phyloP scores from a whole-genome alignment of 2,329 filamentous ascomycete genomes.

The Cytospora schulzeri region DNA sequence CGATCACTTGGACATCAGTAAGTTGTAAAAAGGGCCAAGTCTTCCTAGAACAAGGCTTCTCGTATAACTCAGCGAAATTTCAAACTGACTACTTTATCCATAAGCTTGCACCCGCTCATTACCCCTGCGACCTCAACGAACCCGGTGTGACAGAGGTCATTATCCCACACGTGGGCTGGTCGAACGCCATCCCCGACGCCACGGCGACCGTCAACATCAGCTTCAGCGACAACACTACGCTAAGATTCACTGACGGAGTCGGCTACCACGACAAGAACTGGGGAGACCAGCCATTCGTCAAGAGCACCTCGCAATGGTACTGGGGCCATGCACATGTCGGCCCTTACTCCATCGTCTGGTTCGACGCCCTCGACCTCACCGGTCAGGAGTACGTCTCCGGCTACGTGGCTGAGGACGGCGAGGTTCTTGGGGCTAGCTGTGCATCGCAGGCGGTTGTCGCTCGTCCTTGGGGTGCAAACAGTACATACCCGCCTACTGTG shows the following conservation, averaged over 20 bases:
- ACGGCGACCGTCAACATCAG: slow-evolving; percentile 11
- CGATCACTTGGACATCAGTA: slow-evolving; percentile 20
- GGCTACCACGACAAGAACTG: slow-evolving; percentile 53
- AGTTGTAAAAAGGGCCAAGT: not conserved
- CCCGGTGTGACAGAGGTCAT: slow-evolving; percentile 6
- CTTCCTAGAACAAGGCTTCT: not conserved
- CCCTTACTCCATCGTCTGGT: slow-evolving; percentile 47
- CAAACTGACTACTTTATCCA: not conserved
- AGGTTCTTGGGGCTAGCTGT: slow-evolving; percentile 17
- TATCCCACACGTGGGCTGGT: slow-evolving; percentile 22
- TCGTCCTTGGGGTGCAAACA: slow-evolving; percentile 17
- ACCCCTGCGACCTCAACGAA: slow-evolving; percentile 22
- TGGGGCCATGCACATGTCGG: slow-evolving; percentile 48
- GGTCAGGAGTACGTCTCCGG: slow-evolving; percentile 32
- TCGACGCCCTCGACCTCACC: slow-evolving; percentile 36
- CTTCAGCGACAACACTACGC: not conserved
- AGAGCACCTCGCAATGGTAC: slow-evolving; percentile 41
- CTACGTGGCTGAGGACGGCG: slow-evolving; percentile 36
- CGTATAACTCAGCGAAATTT: no score
- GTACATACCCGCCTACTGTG: slow-evolving; percentile 8
- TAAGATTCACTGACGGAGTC: slow-evolving; percentile 32
- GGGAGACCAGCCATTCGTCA: slow-evolving; percentile 40
- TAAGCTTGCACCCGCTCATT: slow-evolving; percentile 25
- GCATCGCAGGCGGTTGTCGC: slow-evolving; percentile 2
- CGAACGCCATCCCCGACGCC: slow-evolving; percentile 27